Base-by-base conservation (phyloP, 345 rosid genomes). In the Aethionema arabicum region DNA sequence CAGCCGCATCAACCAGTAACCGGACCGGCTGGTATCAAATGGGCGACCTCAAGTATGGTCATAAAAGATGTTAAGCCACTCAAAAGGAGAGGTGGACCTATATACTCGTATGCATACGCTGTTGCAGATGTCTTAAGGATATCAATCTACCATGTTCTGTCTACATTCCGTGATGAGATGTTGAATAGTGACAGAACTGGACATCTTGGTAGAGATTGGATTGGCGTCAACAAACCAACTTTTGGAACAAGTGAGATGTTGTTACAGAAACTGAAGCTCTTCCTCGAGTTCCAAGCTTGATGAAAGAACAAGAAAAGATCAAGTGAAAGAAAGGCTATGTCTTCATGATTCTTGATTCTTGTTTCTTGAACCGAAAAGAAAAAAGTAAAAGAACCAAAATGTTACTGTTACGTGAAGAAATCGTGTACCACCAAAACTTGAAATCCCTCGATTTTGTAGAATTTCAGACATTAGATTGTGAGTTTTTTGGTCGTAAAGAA, bases 181-280 rank as follows among this genome's bases (percentile, higher is more conserved):
- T 35, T 81, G 8, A 64, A 73, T 7, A 76, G 85, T 48, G 88
- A 82, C 50, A 83, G 82, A 68, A 68, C 83, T 1, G 84, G 88
- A 3, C 68, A 70, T 51, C 91, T 93, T 37, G 95, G 87, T 57
- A 87, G 86, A 72, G 95, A 85, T 58, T 93, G 99, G 97, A 65
- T 86, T 43, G 49, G 65, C 5, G 56, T 62, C 37, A 40, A 70
- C 33, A 87, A 81, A 70, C 95, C 88, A 15, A 54, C 72, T 59
- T 83, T 81, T 21, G 97, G 97, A 51, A 79, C 80, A 8, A 75
- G 52, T 0, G 95, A 89, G 58, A 66, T 87, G 76, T 79, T 89
- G 47, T 35, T 76, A 47, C 91, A 87, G 80, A 89, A 87, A 65
- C 66, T 92, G 68, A 80, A 63, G 43, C 86, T 78, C 64, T 92